Base-by-base conservation (phyloP, 2,329 filamentous ascomycete genomes). In the Herpotrichia juniperi region DNA sequence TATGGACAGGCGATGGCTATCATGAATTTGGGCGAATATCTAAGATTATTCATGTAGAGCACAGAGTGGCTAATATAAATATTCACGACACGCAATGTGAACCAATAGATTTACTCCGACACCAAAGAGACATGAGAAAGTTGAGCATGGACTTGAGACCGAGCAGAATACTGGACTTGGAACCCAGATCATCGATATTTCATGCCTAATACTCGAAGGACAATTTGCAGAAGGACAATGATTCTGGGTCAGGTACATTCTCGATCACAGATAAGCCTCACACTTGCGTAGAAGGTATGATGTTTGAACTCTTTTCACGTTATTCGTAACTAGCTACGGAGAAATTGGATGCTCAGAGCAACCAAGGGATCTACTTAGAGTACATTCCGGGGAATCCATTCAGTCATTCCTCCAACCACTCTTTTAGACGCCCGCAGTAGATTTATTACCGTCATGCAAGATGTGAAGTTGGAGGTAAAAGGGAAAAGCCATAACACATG, bases 1-100 rank as follows among this genome's bases (percentile, higher is more conserved):
- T 93, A 93, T 63, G 90, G 90, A 0, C 90, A 93, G 71, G 88
- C 89, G 0, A 92, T 93, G 89, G 89, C 88, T 0, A 91, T 92
- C 57, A 91, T 93, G 86, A 86, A 88, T 0, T 70, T 93, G 57
- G 88, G 88, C 0, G 90, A 93, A 74, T 89, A 88, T 61, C 68
- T 90, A 71, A 79, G 88, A 42, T 81, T 80, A 26, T 88, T 83
- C 54, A 74, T 82, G 31, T 83, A 73, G 56, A 25, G 2, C 5
- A 34, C n/a, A 16, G 17, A 35, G 28, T 28, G 26, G 26, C 26
- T 28, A n/a, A 39, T 19, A 11, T 37, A 37, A 7, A 37, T 37
- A 37, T 37, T 19, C 4, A 19, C 4, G n/a, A 19, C 16, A 19
- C 16, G n/a, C 8, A 37, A 37, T 21, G n/a, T n/a, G n/a, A n/a